These are phyloP conservation scores for Eucalyptus marginata DNA, from an alignment of 345 rosid species.

Conservation along the genomic window DNA sequence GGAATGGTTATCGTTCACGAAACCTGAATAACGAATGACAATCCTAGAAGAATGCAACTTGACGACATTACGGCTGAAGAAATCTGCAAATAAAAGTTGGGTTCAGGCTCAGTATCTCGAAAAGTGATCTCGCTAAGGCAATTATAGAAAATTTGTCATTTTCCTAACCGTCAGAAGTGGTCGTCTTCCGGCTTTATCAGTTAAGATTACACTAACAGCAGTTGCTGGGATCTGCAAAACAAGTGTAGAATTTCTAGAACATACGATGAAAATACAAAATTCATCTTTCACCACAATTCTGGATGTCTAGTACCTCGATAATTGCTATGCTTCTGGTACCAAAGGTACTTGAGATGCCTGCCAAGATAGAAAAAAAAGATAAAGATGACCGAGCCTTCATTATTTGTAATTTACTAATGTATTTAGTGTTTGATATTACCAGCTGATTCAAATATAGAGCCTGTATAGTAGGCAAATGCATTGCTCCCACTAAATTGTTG, in stretches of 20 bases:
- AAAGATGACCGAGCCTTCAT: neutral
- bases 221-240: constrained; percentile 1
- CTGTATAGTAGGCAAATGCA: constrained; percentile 30
- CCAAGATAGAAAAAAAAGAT: neutral
- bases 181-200: constrained; percentile 14
- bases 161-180: constrained; percentile 12
- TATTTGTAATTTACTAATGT: too few species aligned
- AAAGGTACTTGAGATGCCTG: neutral
- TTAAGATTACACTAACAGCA: neutral
- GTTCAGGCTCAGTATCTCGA: neutral
- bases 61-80: constrained; percentile 3
- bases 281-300: neutral
- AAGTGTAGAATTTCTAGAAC: neutral
- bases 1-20: neutral
- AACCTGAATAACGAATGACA: constrained; percentile 12
- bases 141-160: neutral
- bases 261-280: neutral
- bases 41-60: neutral
- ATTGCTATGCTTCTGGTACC: constrained; percentile 2
- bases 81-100: neutral
- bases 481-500: constrained; percentile 31
- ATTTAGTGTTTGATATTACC: neutral
- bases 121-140: neutral
- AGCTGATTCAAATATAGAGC: constrained; percentile 32
- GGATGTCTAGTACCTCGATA: neutral